Base-by-base conservation (phyloP, 805 yeast genomes). In the Candida takata region DNA sequence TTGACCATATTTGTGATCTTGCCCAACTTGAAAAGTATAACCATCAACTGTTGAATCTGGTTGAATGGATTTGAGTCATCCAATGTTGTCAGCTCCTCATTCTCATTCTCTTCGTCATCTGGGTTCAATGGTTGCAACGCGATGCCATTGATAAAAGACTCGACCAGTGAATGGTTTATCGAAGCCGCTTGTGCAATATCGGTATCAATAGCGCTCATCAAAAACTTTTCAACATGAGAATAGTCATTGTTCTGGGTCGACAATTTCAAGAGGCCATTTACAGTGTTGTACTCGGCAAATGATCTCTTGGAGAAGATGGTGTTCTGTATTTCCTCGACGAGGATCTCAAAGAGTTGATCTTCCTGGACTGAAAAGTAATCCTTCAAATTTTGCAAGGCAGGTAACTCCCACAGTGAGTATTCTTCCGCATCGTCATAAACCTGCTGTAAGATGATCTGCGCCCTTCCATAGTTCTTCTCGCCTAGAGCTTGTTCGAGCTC, bases 321-420 rank as follows among this genome's bases (percentile, higher is more conserved):
- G 31, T 68, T 70, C 40, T 75, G 78, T 28, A 86, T 60, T 49
- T 87, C 95, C 43, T 84, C 95, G n/a, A 84, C 63, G 14, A 88
- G 63, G 43, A 74, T 73, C 31, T 79, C 86, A 49, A 81, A 79
- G 20, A 88, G 61, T 28, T 71, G 69, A 38, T 73, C 74, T 12
- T 72, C 68, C 43, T 79, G 87, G 3, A 62, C 51, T 33, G 74
- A 72, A 13, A 81, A 60, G 42, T 72, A 73, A 29, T 61, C 68
- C 38, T 69, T 73, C 6, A 75, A 57, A 11, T 73, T 62, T 11
- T 54, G 51, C 55, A 82, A 61, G 0, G 80, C 74, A 2, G 75
- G 65, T 15, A 83, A 55, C 28, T 69, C 60, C 78, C 84, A 79
- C 19, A 84, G 51, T 12, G 68, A 65, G 48, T 71, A 71, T 27